Base-by-base conservation (phyloP, 495 filamentous ascomycete species). In the Daldinia loculata region DNA sequence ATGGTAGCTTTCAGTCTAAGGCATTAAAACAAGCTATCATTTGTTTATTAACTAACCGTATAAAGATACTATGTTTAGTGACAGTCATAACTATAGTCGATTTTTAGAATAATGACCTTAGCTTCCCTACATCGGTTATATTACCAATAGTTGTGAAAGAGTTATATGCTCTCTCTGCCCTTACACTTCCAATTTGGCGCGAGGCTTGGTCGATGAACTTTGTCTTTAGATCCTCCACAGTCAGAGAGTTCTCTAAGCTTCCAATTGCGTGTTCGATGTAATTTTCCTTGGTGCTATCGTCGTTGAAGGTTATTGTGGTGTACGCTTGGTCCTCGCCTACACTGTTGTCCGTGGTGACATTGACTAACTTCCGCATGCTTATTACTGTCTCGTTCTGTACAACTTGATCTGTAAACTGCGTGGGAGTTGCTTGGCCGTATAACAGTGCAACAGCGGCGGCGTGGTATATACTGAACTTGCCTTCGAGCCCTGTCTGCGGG, bases 381-480 rank as follows among this genome's bases (percentile, higher is more conserved):
- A 85, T 72, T 17, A 84, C 77, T 1, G 67, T 71, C 12, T 63
- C 41, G 63, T 83, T 77, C 22, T 51, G 70, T 6, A 85, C 84
- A 5, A 85, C 80, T 1, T 66, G 61, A 67, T 87, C 81, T 27
- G 81, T 81, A 66, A 85, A 87, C 70, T 86, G 76, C 6, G 77
- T 76, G 12, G 84, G 85, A 1, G 82, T 83, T 26, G 79, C 84
- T 63, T 84, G 83, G 0, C 85, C 84, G 60, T 81, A 85, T 14
- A 87, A 69, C 17, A 87, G 55, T 11, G 81, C 85, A 9, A 85
- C 76, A 0, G 83, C 84, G 17, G 72, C 83, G 15, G 84, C 83
- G 64, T 87, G 84, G 61, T 80, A 87, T 17, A 86, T 82, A 53
- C 83, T 85, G 59, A 88, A 88, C 50, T 88, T 87, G 4, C 77